Base-by-base conservation (phyloP, 1,139 yeast genomes). In the Candida frijolesensis region DNA sequence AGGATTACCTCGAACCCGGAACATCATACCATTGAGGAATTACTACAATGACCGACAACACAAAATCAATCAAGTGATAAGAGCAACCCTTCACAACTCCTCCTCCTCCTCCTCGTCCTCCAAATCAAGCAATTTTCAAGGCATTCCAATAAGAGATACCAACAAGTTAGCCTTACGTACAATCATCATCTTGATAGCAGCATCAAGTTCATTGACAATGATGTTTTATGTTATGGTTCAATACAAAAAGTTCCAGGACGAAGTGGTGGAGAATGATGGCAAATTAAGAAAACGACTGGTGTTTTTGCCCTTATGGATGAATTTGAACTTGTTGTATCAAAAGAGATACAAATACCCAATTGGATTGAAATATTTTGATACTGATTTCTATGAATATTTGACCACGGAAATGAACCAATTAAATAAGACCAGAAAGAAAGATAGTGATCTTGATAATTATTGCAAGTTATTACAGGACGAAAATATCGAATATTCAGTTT, bases 301-400 rank as follows among this genome's bases (percentile, higher is more conserved):
- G 32, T 58, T 44, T 65, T 64, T 71, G 12, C 77, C 78, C 0
- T 52, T 72, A 15, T 71, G 76, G 76, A 22, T 70, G 43, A 64
- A 70, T 49, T 27, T 57, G 44, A 66, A 71, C 52, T 60, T 64
- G 58, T 51, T 70, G n/a, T 53, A 44, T 40, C 59, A 53, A 12
- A 57, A 62, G 34, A 60, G 50, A 18, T 62, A 61, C 46, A 45
- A 53, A 3, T 71, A 65, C 48, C 72, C 74, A 4, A 38, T 48
- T 4, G 68, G 64, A 18, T 52, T 69, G 35, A 53, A 51, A 46
- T 68, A 69, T 50, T 52, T 71, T 34, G 76, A 72, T 53, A 45
- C 52, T 7, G 67, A 61, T 2, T 62, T 54, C 50, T 54, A 50
- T 45, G 49, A 53, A 4, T 59, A 60, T 45, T 41, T 64, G 5